A percentile compares a stretch with the other conserved stretches of the same genome.
Conservation (phyloP, 495 filamentous ascomycete species). For the Xylaria cubensis region DNA sequence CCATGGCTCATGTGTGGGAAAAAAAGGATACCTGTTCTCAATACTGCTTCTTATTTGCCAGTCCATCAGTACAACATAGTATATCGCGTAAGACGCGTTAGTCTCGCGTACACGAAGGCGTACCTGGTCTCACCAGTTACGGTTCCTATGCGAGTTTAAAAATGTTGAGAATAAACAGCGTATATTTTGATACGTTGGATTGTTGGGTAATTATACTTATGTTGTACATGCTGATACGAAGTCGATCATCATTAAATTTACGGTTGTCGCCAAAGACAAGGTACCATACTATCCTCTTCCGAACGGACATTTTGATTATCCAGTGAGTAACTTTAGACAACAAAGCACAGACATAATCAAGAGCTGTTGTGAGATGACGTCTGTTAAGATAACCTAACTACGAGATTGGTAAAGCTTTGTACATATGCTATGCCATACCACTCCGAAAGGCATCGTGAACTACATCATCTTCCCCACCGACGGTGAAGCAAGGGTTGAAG, state of each 20-base stretch:
- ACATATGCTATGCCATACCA: not conserved
- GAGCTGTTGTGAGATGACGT: not conserved
- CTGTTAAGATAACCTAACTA: not conserved
- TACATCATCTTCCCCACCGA: not conserved
- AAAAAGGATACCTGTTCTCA: not conserved
- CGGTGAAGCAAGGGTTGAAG: not conserved
- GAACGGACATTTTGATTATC: not conserved
- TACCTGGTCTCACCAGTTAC: not conserved
- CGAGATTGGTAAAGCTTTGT: not conserved
- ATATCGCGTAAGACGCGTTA: not conserved
- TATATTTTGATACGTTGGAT: not conserved
- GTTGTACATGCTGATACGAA: not conserved
- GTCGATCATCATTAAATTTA: not conserved
- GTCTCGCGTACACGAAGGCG: not conserved
- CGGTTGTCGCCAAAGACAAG: not conserved
- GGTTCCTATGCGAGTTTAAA: not conserved
- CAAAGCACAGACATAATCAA: not conserved
- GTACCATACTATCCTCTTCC: not conserved
- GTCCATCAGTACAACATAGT: not conserved
- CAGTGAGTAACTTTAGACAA: not conserved
- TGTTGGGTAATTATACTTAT: constrained; percentile 8
- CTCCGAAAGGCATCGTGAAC: constrained; percentile 7
- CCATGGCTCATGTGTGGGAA: not conserved
- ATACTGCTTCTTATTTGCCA: not conserved
- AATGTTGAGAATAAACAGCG: not conserved